phyloP scores from a whole-genome alignment of 768 basidiomycete genomes.

The Termitomyces sp. region DNA sequence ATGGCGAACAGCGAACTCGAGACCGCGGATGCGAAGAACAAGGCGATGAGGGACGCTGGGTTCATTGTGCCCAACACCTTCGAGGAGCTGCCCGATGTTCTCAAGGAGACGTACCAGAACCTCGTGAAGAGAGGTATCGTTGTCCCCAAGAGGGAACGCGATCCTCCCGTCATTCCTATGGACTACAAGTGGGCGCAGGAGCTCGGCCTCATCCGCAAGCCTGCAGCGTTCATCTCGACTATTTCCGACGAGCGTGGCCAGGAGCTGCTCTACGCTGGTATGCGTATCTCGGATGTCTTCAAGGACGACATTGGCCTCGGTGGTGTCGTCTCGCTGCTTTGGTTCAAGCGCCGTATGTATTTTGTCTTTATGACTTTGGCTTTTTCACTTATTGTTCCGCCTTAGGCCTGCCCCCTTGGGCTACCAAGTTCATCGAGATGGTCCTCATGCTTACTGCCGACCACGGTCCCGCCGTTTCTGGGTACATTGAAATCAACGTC shows the following conservation, averaged over 20 bases:
- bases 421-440: constrained; percentile 99
- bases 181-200: constrained; percentile 99
- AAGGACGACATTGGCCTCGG: constrained; percentile 96
- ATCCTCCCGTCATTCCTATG: constrained; percentile 98
- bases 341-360: constrained; percentile 88
- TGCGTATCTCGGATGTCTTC: constrained; percentile 99
- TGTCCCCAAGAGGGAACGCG: constrained; percentile 67
- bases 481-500: constrained; percentile 24
- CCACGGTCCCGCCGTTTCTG: constrained; percentile 97
- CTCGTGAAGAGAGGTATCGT: constrained; percentile 72
- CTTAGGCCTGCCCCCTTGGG: constrained; percentile 74
- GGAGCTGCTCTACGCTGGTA: constrained; percentile 96
- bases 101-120: constrained; percentile 79
- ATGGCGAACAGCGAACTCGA: constrained; percentile 98
- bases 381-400: background rate
- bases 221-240: constrained; percentile 97
- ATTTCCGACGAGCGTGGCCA: constrained; percentile 99
- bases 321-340: constrained; percentile 91
- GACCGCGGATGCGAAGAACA: constrained; percentile 98
- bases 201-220: constrained; percentile 97
- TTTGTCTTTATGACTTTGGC: background rate
- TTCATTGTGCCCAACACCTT: constrained; percentile 98
- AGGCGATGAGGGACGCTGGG: constrained; percentile 89
- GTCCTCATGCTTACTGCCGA: constrained; percentile 98
- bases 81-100: constrained; percentile 85